Conservation (phyloP, 1,284 basidiomycete genomes). For the Sphaerobolus stellatus region DNA sequence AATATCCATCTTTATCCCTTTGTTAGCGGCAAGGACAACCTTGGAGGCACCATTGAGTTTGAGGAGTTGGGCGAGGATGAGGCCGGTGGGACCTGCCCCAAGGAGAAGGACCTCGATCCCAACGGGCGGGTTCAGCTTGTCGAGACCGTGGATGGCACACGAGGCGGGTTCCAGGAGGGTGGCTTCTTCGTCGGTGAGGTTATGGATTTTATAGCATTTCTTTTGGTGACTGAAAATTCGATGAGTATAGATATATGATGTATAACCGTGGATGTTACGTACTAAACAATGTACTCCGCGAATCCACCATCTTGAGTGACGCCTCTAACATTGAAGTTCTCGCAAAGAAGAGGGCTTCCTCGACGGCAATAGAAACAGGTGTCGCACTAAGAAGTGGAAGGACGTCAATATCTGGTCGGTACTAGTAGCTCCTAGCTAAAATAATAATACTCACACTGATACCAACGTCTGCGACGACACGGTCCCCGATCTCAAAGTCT, state of each 20-base stretch:
- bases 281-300: constrained; percentile 82
- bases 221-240: constrained; percentile 46
- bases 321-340: constrained; percentile 75
- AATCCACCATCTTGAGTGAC: constrained; percentile 82
- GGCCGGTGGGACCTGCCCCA: constrained; percentile 76
- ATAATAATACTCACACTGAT: constrained; percentile 47
- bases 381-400: constrained; percentile 61
- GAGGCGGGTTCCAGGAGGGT: constrained; percentile 87
- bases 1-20: constrained; percentile 83
- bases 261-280: constrained; percentile 26
- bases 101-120: constrained; percentile 78
- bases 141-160: constrained; percentile 86
- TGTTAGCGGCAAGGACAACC: constrained; percentile 79
- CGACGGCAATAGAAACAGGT: constrained; percentile 82
- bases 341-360: constrained; percentile 71
- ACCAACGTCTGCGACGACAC: constrained; percentile 74
- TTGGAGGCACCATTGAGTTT: constrained; percentile 79
- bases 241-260: background rate
- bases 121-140: constrained; percentile 75
- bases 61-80: constrained; percentile 82
- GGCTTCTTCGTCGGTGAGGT: constrained; percentile 84
- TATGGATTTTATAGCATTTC: constrained; percentile 82
- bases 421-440: constrained; percentile 3
- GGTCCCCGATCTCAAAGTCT: constrained; percentile 70
- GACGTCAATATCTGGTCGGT: constrained; percentile 1